A percentile compares a stretch with the other conserved stretches of the same genome.
These are phyloP conservation scores for Coemansia sp. DNA, from an alignment of 192 early-diverging fungal species.

Conservation along the genomic window DNA sequence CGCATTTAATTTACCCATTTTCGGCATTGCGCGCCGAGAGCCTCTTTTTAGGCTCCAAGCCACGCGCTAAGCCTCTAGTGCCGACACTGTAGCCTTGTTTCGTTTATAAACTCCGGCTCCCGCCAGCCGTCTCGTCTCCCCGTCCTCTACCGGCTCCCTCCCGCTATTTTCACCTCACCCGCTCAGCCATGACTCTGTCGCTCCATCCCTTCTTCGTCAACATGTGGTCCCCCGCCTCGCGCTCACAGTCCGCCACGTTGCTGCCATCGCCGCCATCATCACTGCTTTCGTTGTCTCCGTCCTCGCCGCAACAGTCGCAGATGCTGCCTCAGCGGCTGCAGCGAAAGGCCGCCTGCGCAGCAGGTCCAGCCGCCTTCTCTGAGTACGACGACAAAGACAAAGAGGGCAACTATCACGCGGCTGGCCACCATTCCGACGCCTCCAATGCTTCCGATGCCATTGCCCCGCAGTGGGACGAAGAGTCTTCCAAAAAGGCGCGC, in stretches of 20 bases:
- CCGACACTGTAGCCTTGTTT: no score
- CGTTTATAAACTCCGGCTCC: neutral
- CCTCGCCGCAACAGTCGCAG: no score
- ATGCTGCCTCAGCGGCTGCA: no score
- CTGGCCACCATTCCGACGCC: neutral
- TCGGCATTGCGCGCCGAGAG: neutral
- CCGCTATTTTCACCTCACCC: neutral
- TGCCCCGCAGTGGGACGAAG: neutral
- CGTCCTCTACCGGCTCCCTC: neutral
- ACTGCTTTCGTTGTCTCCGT: no score
- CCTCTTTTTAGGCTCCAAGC: constrained; percentile 6
- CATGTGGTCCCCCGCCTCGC: constrained; percentile 1
- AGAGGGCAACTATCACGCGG: no score
- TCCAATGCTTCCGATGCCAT: no score
- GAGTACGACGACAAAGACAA: no score
- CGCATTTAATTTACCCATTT: constrained; percentile 11
- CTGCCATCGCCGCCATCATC: neutral
- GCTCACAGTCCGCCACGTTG: neutral
- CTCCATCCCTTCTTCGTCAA: neutral
- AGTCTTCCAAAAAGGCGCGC: constrained; percentile 15
- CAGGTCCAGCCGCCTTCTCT: no score
- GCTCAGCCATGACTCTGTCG: constrained; percentile 1
- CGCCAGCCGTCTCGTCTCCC: neutral
- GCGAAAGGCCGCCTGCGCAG: no score
- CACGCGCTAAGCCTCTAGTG: constrained; percentile 5